A percentile compares a stretch with the other conserved stretches of the same genome.
Conservation (phyloP, 1,284 basidiomycete species). For the Trichosporon sp. region DNA sequence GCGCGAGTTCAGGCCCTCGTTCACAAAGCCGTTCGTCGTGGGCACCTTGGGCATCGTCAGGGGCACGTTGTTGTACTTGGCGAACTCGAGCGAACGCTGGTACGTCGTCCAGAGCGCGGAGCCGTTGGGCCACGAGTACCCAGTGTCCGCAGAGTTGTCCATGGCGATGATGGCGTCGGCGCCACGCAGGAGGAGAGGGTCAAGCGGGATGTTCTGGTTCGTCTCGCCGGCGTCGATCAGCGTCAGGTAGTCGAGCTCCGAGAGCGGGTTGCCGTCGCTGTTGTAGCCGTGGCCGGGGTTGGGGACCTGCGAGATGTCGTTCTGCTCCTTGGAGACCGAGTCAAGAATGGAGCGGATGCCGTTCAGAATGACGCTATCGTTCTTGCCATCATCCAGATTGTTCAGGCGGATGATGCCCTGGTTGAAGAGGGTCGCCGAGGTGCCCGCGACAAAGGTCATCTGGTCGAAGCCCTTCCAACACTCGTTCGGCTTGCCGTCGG, state of each 20-base stretch:
- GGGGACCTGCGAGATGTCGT: slow-evolving; percentile 51
- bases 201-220: slow-evolving; percentile 54
- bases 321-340: slow-evolving; percentile 39
- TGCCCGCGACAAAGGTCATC: slow-evolving; percentile 50
- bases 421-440: slow-evolving; percentile 49
- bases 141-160: slow-evolving; percentile 55
- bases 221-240: slow-evolving; percentile 54
- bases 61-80: slow-evolving; percentile 28
- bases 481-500: slow-evolving; percentile 40
- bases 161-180: slow-evolving; percentile 56
- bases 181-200: slow-evolving; percentile 53
- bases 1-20: slow-evolving; percentile 54
- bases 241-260: slow-evolving; percentile 41
- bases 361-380: slow-evolving; percentile 38
- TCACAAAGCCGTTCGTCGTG: slow-evolving; percentile 52
- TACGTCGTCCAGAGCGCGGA: slow-evolving; percentile 48
- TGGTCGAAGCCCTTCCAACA: slow-evolving; percentile 50
- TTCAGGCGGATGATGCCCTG: slow-evolving; percentile 24
- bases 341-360: slow-evolving; percentile 37
- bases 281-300: slow-evolving; percentile 37
- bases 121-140: slow-evolving; percentile 54
- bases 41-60: slow-evolving; percentile 52
- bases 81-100: slow-evolving; percentile 30
- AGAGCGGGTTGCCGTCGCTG: slow-evolving; percentile 45
- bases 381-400: slow-evolving; percentile 30